Base-by-base conservation (phyloP, 768 basidiomycete species). In the Sporobolomyces phaffii region DNA sequence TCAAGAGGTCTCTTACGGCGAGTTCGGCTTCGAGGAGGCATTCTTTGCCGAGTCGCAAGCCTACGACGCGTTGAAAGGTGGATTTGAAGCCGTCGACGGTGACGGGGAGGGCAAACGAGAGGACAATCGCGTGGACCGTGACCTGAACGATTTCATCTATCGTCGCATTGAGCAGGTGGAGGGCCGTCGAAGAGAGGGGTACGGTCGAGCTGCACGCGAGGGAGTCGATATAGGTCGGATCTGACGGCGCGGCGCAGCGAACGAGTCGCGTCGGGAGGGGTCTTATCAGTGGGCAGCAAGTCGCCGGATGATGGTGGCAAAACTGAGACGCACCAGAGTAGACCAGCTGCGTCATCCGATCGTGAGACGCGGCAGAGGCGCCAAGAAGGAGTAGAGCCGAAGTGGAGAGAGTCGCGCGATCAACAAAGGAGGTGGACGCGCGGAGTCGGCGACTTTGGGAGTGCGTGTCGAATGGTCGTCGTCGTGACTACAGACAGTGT, bases 1-100 rank as follows among this genome's bases (percentile, higher is more conserved):
- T 49, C 1, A 68, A 33, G 80, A 92, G 92, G 11, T 90, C 90
- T 74, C 90, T 83, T 50, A 96, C 77, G 77, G 96, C 93, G 47
- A 97, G 82, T 75, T 97, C 93, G 0, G 93, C 93, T 78, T 97
- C 93, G 53, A 92, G 80, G 22, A 94, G 80, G 4, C 91, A 91
- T 76, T 92, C 89, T 79, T 96, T 91, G 52, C 91, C 93, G 49
- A 96, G 82, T 8, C 87, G 90, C 11, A 90, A 87, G 33, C 91
- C 79, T 44, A 88, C 80, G 74, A 82, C 85, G 64, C 88, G 81
- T 43, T 91, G 78, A 63, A 86, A 86, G 7, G 59, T 57, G 2
- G 83, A 81, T 72, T 88, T 86, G 62, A 93, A 81, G 66, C 84
- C 84, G 64, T 90, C 84, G 10, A 89, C 88, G 29, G 83, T 79